phyloP scores from a whole-genome alignment of 805 yeast species.

The Isabelozyma heimii region DNA sequence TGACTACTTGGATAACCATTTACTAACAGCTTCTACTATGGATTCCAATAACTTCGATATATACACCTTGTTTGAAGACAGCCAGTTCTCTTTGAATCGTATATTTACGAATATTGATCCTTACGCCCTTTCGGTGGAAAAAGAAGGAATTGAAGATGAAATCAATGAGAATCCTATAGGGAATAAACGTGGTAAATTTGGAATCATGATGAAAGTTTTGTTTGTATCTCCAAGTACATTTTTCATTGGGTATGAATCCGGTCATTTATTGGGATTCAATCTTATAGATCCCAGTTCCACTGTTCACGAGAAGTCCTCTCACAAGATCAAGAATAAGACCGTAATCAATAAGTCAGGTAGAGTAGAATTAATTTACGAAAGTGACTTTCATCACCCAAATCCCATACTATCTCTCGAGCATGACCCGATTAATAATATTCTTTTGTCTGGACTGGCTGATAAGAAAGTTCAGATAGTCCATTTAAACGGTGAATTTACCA shows the following conservation, averaged over 20 bases:
- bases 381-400: slow-evolving; percentile 46
- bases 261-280: slow-evolving; percentile 43
- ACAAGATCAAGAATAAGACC: slow-evolving; percentile 2
- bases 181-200: slow-evolving; percentile 43
- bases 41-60: slow-evolving; percentile 66
- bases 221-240: slow-evolving; percentile 28
- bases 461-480: slow-evolving; percentile 26
- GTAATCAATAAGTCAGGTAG: slow-evolving; percentile 24
- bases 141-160: slow-evolving; percentile 8
- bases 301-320: background rate
- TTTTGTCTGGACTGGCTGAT: slow-evolving; percentile 50
- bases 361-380: slow-evolving; percentile 14
- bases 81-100: slow-evolving; percentile 22
- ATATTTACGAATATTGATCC: slow-evolving; percentile 31
- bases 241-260: slow-evolving; percentile 71
- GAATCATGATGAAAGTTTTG: slow-evolving; percentile 63
- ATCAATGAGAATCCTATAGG: slow-evolving; percentile 6
- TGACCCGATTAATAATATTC: slow-evolving; percentile 15
- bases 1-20: slow-evolving; percentile 30
- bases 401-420: slow-evolving; percentile 48
- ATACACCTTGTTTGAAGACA: slow-evolving; percentile 36
- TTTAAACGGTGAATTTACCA: background rate
- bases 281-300: background rate
- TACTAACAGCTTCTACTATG: slow-evolving; percentile 62
- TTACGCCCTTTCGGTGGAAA: slow-evolving; percentile 8